Base-by-base conservation (phyloP, 768 basidiomycete species). In the Naematelia aurantialba region DNA sequence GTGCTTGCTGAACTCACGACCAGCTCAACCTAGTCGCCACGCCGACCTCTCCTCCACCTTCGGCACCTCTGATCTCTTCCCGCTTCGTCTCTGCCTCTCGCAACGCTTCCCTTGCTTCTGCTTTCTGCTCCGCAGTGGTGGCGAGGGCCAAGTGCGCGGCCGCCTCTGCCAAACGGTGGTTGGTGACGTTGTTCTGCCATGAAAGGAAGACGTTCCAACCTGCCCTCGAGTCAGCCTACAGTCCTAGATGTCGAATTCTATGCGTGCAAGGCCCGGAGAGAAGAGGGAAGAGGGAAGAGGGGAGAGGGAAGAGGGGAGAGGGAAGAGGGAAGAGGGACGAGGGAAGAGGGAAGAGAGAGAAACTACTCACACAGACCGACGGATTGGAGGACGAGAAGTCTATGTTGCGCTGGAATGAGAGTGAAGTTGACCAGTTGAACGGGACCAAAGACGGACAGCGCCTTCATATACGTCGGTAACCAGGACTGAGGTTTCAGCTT, bases 171-270 rank as follows among this genome's bases (percentile, higher is more conserved):
- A 70, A 26, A 17, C 45, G 27, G 24, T 53, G 54, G 45, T 73
- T 73, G 44, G 67, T 68, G 11, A 52, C 45, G 44, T 73, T 76
- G 51, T 76, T 73, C 21, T 70, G 61, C 61, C 66, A 74, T 13
- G 69, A 71, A 2, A 76, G 55, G 66, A 70, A 76, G 48, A 70
- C 70, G 53, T 76, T 76, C 75, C 75, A 76, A 14, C 75, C 70
- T 57, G 47, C 12, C 27, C 14, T 46, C 45, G 51, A 10, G 27
- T 47, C n/a, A 21, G 46, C 8, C 46, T 21, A 44, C 42, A 44
- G 19, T 19, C 42, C 42, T 12, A 44, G 19, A 12, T 44, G 42
- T 12, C 12, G 19, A 19, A 12, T 44, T 12, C 19, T 19, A 19
- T 44, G 49, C 22, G 17, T 26, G 5, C 49, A 24, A 22, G 10